phyloP scores from a whole-genome alignment of 1,284 basidiomycete genomes.

The Xanthoconium separans region DNA sequence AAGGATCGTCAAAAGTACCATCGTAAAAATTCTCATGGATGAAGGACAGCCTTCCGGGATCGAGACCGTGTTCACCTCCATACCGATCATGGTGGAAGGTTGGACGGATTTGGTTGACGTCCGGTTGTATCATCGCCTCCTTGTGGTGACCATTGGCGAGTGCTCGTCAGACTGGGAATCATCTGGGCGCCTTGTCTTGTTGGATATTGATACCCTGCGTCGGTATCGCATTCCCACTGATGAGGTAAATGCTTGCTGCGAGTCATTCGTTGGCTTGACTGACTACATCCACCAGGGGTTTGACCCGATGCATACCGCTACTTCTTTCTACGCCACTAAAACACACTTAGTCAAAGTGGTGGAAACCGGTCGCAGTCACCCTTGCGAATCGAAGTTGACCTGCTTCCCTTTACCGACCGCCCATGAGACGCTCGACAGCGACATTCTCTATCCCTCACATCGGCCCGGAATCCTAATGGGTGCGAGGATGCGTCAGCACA shows the following conservation, averaged over 20 bases:
- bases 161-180: not conserved
- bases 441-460: not conserved
- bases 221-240: not conserved
- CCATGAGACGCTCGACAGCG: not conserved
- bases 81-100: not conserved
- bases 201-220: not conserved
- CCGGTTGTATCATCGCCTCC: not conserved
- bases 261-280: not conserved
- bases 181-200: not conserved
- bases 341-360: not conserved
- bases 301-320: not conserved
- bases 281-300: not conserved
- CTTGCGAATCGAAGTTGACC: not conserved
- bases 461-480: not conserved
- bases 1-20: not conserved
- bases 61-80: not conserved
- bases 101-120: not conserved
- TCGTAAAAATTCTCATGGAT: not conserved
- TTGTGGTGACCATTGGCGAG: not conserved
- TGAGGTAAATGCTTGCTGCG: not conserved
- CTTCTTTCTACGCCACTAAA: not conserved
- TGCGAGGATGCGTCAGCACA: not conserved
- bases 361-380: not conserved
- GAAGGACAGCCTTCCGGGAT: not conserved
- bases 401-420: not conserved